A percentile compares a stretch with the other conserved stretches of the same genome.
These are phyloP conservation scores for Euphrasia arctica DNA, from an alignment of 305 asterid genomes.

Conservation along the genomic window DNA sequence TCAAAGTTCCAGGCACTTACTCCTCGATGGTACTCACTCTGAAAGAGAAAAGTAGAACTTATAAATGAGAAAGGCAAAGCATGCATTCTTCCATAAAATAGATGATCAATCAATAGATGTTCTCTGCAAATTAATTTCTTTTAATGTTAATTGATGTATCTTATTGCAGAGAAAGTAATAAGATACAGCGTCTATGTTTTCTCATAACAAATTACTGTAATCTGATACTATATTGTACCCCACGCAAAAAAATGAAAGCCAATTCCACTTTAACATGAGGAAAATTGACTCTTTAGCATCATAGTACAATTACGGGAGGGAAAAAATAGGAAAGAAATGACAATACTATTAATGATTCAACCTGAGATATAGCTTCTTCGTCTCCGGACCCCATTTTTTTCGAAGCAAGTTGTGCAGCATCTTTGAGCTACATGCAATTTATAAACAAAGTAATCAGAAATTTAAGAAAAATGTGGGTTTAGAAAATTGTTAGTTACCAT, in stretches of 20 bases:
- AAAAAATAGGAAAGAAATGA: conserved; percentile 20
- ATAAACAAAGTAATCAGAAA: conserved; percentile 27
- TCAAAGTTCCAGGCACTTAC: conserved; percentile 99
- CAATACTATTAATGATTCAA: conserved; percentile 30
- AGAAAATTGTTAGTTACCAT: conserved; percentile 22
- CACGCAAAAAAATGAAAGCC: conserved; percentile 15
- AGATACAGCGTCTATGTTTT: conserved; percentile 2
- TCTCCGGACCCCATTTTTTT: conserved; percentile 80
- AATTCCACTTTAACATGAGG: conserved; percentile 8
- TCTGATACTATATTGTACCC: conserved; percentile 16
- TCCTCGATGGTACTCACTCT: conserved; percentile 99
- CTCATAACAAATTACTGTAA: not conserved
- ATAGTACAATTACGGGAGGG: conserved; percentile 15
- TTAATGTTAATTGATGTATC: no score
- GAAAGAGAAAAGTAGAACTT: conserved; percentile 32
- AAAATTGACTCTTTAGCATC: not conserved
- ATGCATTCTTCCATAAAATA: not conserved
- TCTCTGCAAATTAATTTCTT: no score
- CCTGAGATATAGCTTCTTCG: conserved; percentile 91
- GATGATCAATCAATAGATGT: no score
- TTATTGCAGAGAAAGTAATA: not conserved
- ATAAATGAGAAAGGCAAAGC: conserved; percentile 13
- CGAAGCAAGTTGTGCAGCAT: conserved; percentile 92
- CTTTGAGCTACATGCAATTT: conserved; percentile 58
- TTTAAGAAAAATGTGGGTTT: conserved; percentile 20